Conservation (phyloP, 192 early-diverging fungal genomes). For the Coemansia reversa region DNA sequence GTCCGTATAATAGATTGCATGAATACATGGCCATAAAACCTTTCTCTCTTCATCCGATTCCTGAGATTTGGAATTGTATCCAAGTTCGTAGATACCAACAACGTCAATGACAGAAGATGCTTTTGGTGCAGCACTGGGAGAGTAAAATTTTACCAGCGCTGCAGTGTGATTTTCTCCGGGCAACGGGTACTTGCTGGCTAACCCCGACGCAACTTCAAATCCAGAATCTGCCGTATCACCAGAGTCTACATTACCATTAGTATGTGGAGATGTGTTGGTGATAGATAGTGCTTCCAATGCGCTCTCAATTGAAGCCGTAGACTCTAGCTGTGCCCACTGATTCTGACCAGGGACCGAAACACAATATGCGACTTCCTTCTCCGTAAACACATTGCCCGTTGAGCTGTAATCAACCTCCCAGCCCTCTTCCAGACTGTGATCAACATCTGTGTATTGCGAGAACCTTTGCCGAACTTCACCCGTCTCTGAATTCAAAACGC, state of each 20-base stretch:
- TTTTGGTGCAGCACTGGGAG: constrained; percentile 51
- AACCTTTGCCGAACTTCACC: constrained; percentile 42
- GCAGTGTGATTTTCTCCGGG: constrained; percentile 56
- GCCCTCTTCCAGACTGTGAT: constrained; percentile 32
- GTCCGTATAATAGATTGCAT: constrained; percentile 36
- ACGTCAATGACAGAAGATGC: constrained; percentile 67
- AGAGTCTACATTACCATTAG: background rate
- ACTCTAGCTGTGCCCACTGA: constrained; percentile 52
- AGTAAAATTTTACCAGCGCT: constrained; percentile 67
- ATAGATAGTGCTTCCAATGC: constrained; percentile 41
- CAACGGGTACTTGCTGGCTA: constrained; percentile 61
- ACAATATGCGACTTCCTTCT: constrained; percentile 67
- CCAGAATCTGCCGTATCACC: background rate
- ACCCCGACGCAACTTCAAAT: background rate
- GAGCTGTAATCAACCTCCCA: constrained; percentile 48
- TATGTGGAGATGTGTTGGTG: background rate
- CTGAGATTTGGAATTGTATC: constrained; percentile 21
- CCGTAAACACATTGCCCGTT: constrained; percentile 54
- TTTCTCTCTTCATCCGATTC: constrained; percentile 4
- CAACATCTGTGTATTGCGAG: constrained; percentile 51
- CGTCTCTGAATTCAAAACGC: constrained; percentile 28
- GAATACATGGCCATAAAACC: constrained; percentile 45
- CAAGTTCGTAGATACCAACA: constrained; percentile 59
- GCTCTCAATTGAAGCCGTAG: constrained; percentile 13
- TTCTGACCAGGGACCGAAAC: constrained; percentile 70